A percentile compares a stretch with the other conserved stretches of the same genome.
Evolutionary conservation across 495 filamentous ascomycete species (phyloP).

Genomic region (Echria macrotheca): DNA sequence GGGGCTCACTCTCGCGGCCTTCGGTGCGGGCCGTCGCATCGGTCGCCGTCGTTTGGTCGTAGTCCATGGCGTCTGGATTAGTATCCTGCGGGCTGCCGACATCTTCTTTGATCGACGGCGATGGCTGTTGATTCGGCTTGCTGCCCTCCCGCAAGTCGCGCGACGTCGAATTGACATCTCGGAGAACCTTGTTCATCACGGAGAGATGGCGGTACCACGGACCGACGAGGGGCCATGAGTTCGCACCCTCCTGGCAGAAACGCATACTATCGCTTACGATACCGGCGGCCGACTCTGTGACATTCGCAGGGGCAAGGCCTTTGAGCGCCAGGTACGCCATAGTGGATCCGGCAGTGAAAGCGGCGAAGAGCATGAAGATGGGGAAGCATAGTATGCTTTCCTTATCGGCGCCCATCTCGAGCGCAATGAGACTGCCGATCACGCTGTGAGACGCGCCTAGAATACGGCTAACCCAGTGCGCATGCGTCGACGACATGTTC

Average conservation of each 20-base stretch:
- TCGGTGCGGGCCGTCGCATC: slow-evolving; percentile 17
- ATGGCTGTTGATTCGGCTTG: slow-evolving; percentile 19
- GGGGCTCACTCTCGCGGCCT: slow-evolving; percentile 39
- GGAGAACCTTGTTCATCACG: slow-evolving; percentile 46
- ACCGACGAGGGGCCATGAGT: slow-evolving; percentile 45
- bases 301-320: slow-evolving; percentile 40
- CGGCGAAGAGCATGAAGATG: slow-evolving; percentile 48
- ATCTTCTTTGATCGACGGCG: slow-evolving; percentile 43
- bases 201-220: slow-evolving; percentile 46
- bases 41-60: slow-evolving; percentile 31
- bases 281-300: slow-evolving; percentile 39
- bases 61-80: slow-evolving; percentile 42
- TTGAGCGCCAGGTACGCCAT: slow-evolving; percentile 47
- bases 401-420: slow-evolving; percentile 44
- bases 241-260: slow-evolving; percentile 42
- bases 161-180: slow-evolving; percentile 30
- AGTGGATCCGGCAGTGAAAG: slow-evolving; percentile 46
- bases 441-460: slow-evolving; percentile 47
- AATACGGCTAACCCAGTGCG: slow-evolving; percentile 39
- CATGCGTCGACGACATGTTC: slow-evolving; percentile 33
- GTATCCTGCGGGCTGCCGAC: slow-evolving; percentile 37
- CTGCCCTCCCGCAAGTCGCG: slow-evolving; percentile 26
- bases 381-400: slow-evolving; percentile 45
- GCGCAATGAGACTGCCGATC: slow-evolving; percentile 38
- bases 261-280: slow-evolving; percentile 46